phyloP scores from a whole-genome alignment of 345 rosid genomes.

The Populus alba region DNA sequence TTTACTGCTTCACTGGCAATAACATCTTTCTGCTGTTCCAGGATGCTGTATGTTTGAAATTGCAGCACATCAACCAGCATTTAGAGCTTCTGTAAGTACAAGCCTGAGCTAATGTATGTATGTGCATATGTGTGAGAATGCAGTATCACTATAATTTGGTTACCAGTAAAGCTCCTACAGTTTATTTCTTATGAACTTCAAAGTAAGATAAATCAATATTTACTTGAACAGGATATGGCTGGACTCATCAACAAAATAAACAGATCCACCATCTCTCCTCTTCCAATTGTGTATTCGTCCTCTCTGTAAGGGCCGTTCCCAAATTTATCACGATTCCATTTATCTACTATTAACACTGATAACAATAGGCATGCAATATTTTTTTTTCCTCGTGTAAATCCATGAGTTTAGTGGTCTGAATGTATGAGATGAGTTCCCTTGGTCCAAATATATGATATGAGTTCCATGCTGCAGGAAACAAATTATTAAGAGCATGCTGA shows the following conservation, averaged over 20 bases:
- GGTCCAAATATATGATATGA: constrained; percentile 9
- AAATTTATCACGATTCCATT: neutral
- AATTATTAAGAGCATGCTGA: constrained; percentile 80
- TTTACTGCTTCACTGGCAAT: constrained; percentile 4
- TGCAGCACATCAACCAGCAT: constrained; percentile 90
- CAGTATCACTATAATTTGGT: neutral
- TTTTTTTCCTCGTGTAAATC: neutral
- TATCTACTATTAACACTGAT: neutral
- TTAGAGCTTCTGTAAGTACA: constrained; percentile 82
- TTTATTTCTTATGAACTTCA: neutral
- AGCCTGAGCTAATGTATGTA: neutral
- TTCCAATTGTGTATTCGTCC: constrained; percentile 84
- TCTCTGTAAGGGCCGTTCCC: constrained; percentile 55
- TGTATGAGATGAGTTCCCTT: neutral
- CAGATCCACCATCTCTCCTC: constrained; percentile 83
- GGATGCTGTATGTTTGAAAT: constrained; percentile 98
- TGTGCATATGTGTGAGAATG: neutral
- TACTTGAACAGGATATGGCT: constrained; percentile 70
- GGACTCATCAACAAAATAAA: constrained; percentile 88
- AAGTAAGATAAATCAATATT: constrained; percentile 1
- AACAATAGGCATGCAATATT: neutral
- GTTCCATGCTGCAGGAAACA: constrained; percentile 63
- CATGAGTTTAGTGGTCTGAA: neutral
- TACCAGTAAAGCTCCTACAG: neutral
- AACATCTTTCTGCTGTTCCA: constrained; percentile 37